Conservation (phyloP, 768 basidiomycete genomes). For the Obba rivulosa region DNA sequence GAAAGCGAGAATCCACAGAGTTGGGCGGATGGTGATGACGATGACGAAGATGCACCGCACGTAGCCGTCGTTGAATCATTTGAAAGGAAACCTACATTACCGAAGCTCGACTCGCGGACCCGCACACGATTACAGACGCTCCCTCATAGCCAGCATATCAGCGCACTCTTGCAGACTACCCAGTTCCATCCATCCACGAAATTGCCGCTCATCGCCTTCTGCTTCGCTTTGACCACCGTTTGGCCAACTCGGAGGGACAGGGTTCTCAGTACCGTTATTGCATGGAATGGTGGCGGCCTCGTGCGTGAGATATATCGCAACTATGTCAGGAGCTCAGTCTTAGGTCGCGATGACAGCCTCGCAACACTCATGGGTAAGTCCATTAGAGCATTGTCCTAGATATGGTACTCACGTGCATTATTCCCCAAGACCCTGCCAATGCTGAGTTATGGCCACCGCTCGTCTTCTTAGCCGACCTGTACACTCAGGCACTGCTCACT, state of each 20-base stretch:
- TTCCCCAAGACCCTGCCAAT: conserved; percentile 37
- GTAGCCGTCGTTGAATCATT: conserved; percentile 37
- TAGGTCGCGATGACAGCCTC: conserved; percentile 53
- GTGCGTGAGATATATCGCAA: conserved; percentile 73
- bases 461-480: conserved; percentile 75
- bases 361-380: conserved; percentile 35
- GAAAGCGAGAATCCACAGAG: neutral
- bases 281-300: conserved; percentile 51
- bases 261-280: conserved; percentile 50
- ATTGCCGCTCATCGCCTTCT: conserved; percentile 47
- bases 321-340: conserved; percentile 51
- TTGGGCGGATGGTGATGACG: conserved; percentile 19
- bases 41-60: conserved; percentile 24
- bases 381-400: neutral
- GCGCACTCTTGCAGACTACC: conserved; percentile 42
- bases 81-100: conserved; percentile 24
- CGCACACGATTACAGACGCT: conserved; percentile 59
- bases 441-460: conserved; percentile 58
- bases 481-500: conserved; percentile 78
- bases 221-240: conserved; percentile 50
- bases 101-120: conserved; percentile 53
- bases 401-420: conserved; percentile 1
- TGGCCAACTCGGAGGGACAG: conserved; percentile 58
- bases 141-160: conserved; percentile 46
- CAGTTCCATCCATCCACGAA: conserved; percentile 36